Base-by-base conservation (phyloP, 768 basidiomycete genomes). In the Suillus subalutaceus region DNA sequence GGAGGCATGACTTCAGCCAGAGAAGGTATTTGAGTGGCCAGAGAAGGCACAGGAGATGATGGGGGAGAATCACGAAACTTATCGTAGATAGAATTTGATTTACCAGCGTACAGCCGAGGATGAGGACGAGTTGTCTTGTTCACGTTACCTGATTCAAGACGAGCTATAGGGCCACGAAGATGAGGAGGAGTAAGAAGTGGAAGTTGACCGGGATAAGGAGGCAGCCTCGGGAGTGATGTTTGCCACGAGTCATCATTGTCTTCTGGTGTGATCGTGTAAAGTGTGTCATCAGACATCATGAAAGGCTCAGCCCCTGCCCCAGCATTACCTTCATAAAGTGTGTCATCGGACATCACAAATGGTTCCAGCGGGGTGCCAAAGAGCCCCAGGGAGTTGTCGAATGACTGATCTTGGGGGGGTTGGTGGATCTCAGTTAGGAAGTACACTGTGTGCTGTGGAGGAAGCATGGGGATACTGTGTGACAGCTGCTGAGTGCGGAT, bases 171-270 rank as follows among this genome's bases (percentile, higher is more conserved):
- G 8, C 44, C 4, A 46, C 44, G 3, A 46, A 46, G 44, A 46
- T 3, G 20, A 20, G 44, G 44, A 48, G 46, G 46, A 48, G 46
- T 48, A n/a, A n/a, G n/a, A n/a, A n/a, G n/a, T n/a, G n/a, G n/a
- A 48, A 48, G 46, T 48, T 48, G 46, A n/a, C 46, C 46, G 4
- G 46, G 46, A 48, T 48, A 48, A 48, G 46, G 46, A 48, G 46
- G 46, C 46, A 48, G 46, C 10, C 1, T 48, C 23, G 46, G 46
- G n/a, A 48, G 46, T n/a, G 46, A 48, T 4, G 4, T 23, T 48
- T 48, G 46, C 46, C n/a, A n/a, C 9, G 8, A 48, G 46, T 48
- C 10, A 9, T 23, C 46, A n/a, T 48, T 2, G 4, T 48, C 46
- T 48, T 48, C 46, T 48, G 46, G n/a, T 48, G 9, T 4, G n/a